Conservation (phyloP, 306 rosid genomes). For the Cucurbita ficifolia region DNA sequence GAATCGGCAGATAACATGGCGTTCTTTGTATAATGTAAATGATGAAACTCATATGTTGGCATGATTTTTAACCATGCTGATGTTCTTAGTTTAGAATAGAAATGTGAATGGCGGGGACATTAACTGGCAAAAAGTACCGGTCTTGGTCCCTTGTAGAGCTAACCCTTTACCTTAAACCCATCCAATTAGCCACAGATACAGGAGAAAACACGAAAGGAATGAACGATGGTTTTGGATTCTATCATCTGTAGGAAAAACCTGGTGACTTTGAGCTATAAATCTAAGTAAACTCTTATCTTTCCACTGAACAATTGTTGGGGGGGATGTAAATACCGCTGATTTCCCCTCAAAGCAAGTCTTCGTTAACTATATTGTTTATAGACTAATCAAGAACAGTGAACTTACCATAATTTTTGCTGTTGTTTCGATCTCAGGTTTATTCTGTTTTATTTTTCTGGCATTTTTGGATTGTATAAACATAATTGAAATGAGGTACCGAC, state of each 20-base stretch:
- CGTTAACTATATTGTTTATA: background rate
- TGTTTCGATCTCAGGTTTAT: background rate
- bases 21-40: background rate
- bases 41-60: background rate
- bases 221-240: background rate
- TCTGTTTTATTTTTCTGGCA: background rate
- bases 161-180: conserved; percentile 1
- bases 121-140: background rate
- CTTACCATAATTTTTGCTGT: background rate
- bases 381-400: background rate
- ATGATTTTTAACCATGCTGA: conserved; percentile 6
- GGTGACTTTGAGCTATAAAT: background rate
- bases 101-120: background rate
- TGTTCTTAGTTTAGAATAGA: background rate
- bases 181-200: background rate
- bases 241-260: background rate
- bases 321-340: background rate
- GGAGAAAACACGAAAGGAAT: background rate
- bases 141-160: background rate
- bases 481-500: background rate
- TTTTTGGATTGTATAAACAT: background rate
- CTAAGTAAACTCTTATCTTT: background rate
- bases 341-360: background rate
- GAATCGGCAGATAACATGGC: conserved; percentile 24
- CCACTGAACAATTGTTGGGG: background rate